A percentile compares a stretch with the other conserved stretches of the same genome.
phyloP scores from a whole-genome alignment of 2,329 filamentous ascomycete genomes.

The Curvularia eragrostidis region DNA sequence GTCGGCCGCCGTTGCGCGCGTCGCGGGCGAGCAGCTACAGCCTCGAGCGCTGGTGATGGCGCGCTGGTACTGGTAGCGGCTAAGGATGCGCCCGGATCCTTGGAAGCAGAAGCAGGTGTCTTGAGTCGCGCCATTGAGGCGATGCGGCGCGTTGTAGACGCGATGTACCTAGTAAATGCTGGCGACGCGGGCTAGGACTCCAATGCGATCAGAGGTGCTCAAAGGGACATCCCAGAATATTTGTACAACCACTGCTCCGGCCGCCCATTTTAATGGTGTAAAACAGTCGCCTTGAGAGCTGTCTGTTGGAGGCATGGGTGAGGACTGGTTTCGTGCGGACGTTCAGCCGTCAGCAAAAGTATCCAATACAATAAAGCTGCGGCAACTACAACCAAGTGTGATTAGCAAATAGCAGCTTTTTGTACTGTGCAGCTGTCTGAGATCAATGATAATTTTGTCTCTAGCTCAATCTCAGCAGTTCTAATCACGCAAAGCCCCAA shows the following conservation, averaged over 20 bases:
- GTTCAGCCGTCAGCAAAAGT: no score
- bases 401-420: no score
- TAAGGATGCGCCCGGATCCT: not conserved
- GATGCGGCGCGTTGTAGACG: not conserved
- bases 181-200: not conserved
- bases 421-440: no score
- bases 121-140: slow-evolving; percentile 9
- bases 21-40: slow-evolving; percentile 34
- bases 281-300: not conserved
- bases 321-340: not conserved
- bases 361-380: no score
- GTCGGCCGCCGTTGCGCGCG: slow-evolving; percentile 39
- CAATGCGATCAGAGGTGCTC: not conserved
- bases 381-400: no score
- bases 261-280: not conserved
- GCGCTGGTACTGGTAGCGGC: not conserved
- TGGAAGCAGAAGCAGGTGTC: slow-evolving; percentile 5
- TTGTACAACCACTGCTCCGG: not conserved
- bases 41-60: slow-evolving; percentile 28
- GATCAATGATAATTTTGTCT: no score
- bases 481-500: no score
- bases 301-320: not conserved
- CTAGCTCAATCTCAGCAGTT: no score
- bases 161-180: not conserved
- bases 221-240: not conserved